Conservation (phyloP, 352 stramenopile species). For the Globisporangium splendens region DNA sequence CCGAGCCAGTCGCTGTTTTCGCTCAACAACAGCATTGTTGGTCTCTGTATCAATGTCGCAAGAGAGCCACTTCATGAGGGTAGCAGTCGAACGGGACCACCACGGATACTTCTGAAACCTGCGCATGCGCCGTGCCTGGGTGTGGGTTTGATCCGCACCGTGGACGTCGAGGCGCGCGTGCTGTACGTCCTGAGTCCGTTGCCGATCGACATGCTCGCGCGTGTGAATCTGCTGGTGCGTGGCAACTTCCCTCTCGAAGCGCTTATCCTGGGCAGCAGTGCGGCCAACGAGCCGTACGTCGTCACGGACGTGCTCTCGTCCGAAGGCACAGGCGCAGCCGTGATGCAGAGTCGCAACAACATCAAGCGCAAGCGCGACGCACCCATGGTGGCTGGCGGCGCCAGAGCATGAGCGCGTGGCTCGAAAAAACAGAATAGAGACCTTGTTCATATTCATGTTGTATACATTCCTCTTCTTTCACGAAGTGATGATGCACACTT, state of each 20-base stretch:
- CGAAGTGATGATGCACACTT: slow-evolving; percentile 48
- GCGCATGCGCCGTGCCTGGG: slow-evolving; percentile 61
- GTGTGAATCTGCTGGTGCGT: slow-evolving; percentile 73
- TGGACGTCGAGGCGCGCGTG: slow-evolving; percentile 48
- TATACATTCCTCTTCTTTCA: no score
- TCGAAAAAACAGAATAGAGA: slow-evolving; percentile 2
- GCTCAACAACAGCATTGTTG: slow-evolving; percentile 69
- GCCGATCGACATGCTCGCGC: slow-evolving; percentile 37
- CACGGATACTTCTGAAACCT: slow-evolving; percentile 53
- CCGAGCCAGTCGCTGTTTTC: slow-evolving; percentile 73
- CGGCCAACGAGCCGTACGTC: slow-evolving; percentile 50
- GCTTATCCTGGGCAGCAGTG: slow-evolving; percentile 48
- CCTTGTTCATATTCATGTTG: slow-evolving; percentile 14
- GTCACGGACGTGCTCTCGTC: slow-evolving; percentile 66
- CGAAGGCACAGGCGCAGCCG: slow-evolving; percentile 67
- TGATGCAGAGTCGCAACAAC: slow-evolving; percentile 87
- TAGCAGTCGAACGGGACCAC: slow-evolving; percentile 18
- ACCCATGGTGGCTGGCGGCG: slow-evolving; percentile 3
- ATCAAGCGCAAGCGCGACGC: slow-evolving; percentile 83
- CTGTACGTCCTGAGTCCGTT: slow-evolving; percentile 71
- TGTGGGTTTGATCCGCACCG: slow-evolving; percentile 58
- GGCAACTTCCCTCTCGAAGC: slow-evolving; percentile 57
- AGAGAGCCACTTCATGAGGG: no score
- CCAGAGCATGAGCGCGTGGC: slow-evolving; percentile 3
- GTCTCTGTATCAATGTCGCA: slow-evolving; percentile 57